Base-by-base conservation (phyloP, 805 yeast genomes). In the Starmera quercuum region DNA sequence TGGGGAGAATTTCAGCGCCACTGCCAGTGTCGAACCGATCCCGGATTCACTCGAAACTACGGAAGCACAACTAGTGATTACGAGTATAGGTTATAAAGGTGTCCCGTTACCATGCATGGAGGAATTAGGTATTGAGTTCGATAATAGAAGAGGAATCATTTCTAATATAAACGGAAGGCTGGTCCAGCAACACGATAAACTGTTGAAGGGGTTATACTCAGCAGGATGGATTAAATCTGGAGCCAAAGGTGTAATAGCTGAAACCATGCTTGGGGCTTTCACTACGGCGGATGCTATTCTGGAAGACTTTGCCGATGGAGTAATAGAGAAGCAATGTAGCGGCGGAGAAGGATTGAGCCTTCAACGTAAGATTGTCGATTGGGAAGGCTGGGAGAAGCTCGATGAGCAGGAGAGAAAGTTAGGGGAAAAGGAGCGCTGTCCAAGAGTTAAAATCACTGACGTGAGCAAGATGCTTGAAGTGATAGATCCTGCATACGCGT, bases 181-280 rank as follows among this genome's bases (percentile, higher is more conserved):
- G 0, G 36, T 63, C 8, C 44, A 53, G 22, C 37, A 43, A 1
- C 33, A 44, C 1, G 49, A 47, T 14, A 39, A 34, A 27, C 44
- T 40, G 24, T 46, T 53, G 20, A 60, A 51, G 2, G 81, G 85
- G 1, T 59, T 85, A 38, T 90, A 87, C 46, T 78, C 83, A 3
- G 64, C 87, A 7, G 98, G 98, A 0, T 92, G 98, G 98, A 78
- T 87, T 30, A 75, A 82, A 36, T 77, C 73, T 33, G 95, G 95
- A 1, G 83, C 95, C 7, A 71, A 71, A 20, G 98, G 98, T 2
- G 94, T 86, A 4, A 92, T 92, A 43, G 94, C 95, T 13, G 70
- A 84, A 11, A 86, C 97, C 1, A 83, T 90, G 81, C 71, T 80
- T 69, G 87, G 83, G 38, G 75, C 96, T 1, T 79, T 79, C 41